Conservation (phyloP, 257 asterid species). For the Forsythia suspensa region DNA sequence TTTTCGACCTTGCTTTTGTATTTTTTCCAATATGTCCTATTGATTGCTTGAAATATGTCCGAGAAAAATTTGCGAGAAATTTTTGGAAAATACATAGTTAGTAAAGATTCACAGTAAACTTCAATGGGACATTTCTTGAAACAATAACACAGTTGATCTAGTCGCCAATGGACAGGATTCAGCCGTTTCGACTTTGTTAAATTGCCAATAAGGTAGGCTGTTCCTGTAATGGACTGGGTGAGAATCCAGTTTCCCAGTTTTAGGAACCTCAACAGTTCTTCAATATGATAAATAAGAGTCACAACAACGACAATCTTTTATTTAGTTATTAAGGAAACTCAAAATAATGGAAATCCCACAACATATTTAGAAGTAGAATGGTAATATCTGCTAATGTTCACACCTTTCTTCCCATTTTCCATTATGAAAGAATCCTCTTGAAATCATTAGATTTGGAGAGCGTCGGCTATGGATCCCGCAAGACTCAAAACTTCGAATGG, state of each 20-base stretch:
- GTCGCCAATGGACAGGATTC: not conserved
- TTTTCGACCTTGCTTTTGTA: no score
- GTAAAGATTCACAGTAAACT: not conserved
- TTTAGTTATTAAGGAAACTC: not conserved
- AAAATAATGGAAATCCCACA: not conserved
- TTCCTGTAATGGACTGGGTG: not conserved
- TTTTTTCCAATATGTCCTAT: no score
- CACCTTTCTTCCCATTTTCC: not conserved
- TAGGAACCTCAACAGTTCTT: not conserved
- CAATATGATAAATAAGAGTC: not conserved
- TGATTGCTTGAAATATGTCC: no score
- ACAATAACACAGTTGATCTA: not conserved
- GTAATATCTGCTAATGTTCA: not conserved
- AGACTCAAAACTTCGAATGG: conserved; percentile 92
- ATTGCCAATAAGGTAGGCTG: not conserved
- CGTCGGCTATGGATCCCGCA: conserved; percentile 90
- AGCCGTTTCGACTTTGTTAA: not conserved
- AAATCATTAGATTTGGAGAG: conserved; percentile 69
- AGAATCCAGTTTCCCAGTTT: not conserved
- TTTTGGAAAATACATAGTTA: not conserved
- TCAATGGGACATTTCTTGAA: not conserved
- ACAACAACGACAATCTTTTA: not conserved
- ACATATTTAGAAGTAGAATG: not conserved
- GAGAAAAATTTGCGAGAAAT: not conserved
- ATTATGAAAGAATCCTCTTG: not conserved